Base-by-base conservation (phyloP, 1,139 yeast species). In the Lodderomyces margitis region DNA sequence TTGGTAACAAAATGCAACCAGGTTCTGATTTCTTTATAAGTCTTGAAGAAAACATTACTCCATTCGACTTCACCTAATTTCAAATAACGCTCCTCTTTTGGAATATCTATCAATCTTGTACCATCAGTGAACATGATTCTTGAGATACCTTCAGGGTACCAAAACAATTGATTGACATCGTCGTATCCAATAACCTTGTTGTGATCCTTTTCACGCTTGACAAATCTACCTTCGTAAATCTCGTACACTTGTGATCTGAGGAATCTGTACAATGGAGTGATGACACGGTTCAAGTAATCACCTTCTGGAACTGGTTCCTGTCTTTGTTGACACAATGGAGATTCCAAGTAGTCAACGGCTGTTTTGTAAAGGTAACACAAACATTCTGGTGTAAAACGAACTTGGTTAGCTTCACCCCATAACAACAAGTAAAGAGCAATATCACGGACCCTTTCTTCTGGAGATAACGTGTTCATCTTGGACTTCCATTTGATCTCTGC, bases 381-480 rank as follows among this genome's bases (percentile, higher is more conserved):
- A 64, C 87, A 78, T 70, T 92, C 99, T 11, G 98, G 89, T 43
- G 92, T 83, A 67, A 91, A 94, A 62, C 98, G 81, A 47, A 92
- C 91, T 71, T 92, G 98, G 68, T 91, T 91, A 34, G 98, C 96
- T 70, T 92, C 99, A 64, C 98, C 98, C 99, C 99, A 92, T 56
- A 89, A 76, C 59, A 91, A 76, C 55, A 92, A 73, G 70, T 88
- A 92, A 48, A 92, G 78, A 6, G 98, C 92, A 49, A 92, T 68
- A 59, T 92, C 98, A 61, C 95, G 82, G 35, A 87, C 89, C 64
- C 95, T 82, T 62, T 91, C 97, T 53, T 72, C 77, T 3, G 78
- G 78, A 36, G 67, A 55, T 47, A 72, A 64, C 21, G 66, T 55
- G 51, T 72, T 71, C 77, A 72, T 71, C 59, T 65, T 70, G 42